phyloP scores from a whole-genome alignment of 495 filamentous ascomycete species.

The Neurospora sp. region DNA sequence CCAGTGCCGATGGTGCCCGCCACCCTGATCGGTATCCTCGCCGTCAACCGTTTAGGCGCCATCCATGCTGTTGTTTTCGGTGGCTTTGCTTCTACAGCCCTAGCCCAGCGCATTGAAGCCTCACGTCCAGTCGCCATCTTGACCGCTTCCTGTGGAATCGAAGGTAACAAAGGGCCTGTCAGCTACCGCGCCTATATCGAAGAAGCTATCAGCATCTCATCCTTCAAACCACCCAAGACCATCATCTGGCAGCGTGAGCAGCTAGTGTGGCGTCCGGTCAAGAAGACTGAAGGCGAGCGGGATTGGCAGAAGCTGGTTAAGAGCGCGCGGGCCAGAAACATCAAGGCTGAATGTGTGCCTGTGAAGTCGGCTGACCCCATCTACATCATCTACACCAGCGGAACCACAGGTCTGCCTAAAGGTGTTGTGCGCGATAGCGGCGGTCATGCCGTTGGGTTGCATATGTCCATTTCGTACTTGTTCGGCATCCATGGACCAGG shows the following conservation, averaged over 20 bases:
- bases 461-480: slow-evolving; percentile 65
- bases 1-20: slow-evolving; percentile 94
- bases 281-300: slow-evolving; percentile 54
- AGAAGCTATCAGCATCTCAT: slow-evolving; percentile 49
- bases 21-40: slow-evolving; percentile 73
- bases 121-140: slow-evolving; percentile 65
- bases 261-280: slow-evolving; percentile 57
- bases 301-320: slow-evolving; percentile 70
- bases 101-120: slow-evolving; percentile 83
- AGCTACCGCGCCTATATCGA: slow-evolving; percentile 62
- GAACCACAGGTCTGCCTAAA: slow-evolving; percentile 82
- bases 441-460: slow-evolving; percentile 79
- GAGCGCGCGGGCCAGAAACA: slow-evolving; percentile 50
- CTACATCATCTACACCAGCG: slow-evolving; percentile 84
- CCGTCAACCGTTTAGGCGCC: slow-evolving; percentile 71
- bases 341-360: slow-evolving; percentile 62
- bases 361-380: slow-evolving; percentile 65
- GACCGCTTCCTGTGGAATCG: slow-evolving; percentile 87
- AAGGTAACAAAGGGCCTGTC: slow-evolving; percentile 68
- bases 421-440: slow-evolving; percentile 77
- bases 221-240: slow-evolving; percentile 53
- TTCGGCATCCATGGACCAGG: slow-evolving; percentile 72
- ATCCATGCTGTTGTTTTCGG: slow-evolving; percentile 91
- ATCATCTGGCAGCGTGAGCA: slow-evolving; percentile 70
- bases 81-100: slow-evolving; percentile 69